Evolutionary conservation across 805 yeast species (phyloP), one percentile per base, ranked within the genome.

Genomic region (Danielozyma ontarioensis): DNA sequence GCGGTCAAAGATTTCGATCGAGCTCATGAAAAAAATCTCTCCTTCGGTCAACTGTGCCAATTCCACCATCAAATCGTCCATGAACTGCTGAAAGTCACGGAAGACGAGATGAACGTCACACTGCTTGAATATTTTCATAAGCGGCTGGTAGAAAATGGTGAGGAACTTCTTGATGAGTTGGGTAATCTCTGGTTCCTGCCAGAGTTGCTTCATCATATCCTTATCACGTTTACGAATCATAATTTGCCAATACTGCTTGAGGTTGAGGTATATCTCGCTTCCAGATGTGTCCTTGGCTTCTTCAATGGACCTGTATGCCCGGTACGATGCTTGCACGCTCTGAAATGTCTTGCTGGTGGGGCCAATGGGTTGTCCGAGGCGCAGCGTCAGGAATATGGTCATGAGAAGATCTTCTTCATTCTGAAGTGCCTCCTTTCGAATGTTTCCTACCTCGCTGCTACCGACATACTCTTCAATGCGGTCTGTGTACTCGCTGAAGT

Each of bases 171-270:
- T 83, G 36, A 89, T 64, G 27, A 90, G 68, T 24, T 70, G 70
- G n/a, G 88, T 79, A 29, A 94, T 62, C 43, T 83, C 85, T 0
- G 90, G 87, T 46, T 89, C 95, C 29, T 76, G 78, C 95, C 96
- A 86, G 27, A 89, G 53, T 49, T 80, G 80, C 46, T 78, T 79
- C 65, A 89, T 58, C 27, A 82, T 61, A 35, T 78, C 76, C 52
- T 86, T 88, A 51, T 90, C 98, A 24, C 77, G 74, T 36, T 76
- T 80, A 23, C 93, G 72, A 1, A 84, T 63, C 41, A 72, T 72
- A 13, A 83, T 57, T 39, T 74, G 79, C 57, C 83, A 74, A 34
- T 82, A 68, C 35, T 80, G 79, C 38, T 75, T 77, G 11, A 83
- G 51, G 40, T 70, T 68, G 5, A 76, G 59, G 46, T 72, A 83